phyloP scores from a whole-genome alignment of 2,329 filamentous ascomycete species.

The Hypoxylon sp. region DNA sequence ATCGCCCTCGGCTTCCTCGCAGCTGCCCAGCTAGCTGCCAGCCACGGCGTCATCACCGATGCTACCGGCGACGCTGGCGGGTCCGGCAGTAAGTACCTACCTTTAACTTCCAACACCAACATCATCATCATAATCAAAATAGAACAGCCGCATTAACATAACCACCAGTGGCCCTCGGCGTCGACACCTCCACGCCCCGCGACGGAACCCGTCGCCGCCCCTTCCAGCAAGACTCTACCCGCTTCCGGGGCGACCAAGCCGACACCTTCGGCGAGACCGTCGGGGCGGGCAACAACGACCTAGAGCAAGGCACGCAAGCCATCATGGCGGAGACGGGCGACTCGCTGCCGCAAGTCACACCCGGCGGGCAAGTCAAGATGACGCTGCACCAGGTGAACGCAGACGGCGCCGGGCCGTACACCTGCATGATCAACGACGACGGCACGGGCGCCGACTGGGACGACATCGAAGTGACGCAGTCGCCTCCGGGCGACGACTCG shows the following conservation, averaged over 20 bases:
- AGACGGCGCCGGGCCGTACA: slow-evolving; percentile 76
- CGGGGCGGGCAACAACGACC: slow-evolving; percentile 68
- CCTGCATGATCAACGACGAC: slow-evolving; percentile 74
- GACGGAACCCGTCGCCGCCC: slow-evolving; percentile 72
- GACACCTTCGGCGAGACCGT: slow-evolving; percentile 72
- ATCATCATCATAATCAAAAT: not conserved
- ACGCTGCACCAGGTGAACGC: slow-evolving; percentile 77
- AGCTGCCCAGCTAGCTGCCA: slow-evolving; percentile 69
- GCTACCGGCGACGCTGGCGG: slow-evolving; percentile 72
- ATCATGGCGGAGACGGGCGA: slow-evolving; percentile 72
- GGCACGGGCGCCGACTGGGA: slow-evolving; percentile 69
- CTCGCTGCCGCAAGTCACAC: slow-evolving; percentile 70
- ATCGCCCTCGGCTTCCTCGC: slow-evolving; percentile 65
- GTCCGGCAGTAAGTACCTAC: slow-evolving; percentile 60
- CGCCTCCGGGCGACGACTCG: slow-evolving; percentile 66
- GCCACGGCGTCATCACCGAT: slow-evolving; percentile 72
- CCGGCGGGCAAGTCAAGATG: slow-evolving; percentile 71
- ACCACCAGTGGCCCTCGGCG: slow-evolving; percentile 58
- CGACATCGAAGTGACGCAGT: slow-evolving; percentile 68
- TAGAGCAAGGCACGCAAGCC: slow-evolving; percentile 68
- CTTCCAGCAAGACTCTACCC: slow-evolving; percentile 75
- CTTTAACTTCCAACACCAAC: not conserved
- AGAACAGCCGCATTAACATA: slow-evolving; percentile 13
- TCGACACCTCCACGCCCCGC: slow-evolving; percentile 71
- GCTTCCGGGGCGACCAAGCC: slow-evolving; percentile 69